phyloP scores from a whole-genome alignment of 495 filamentous ascomycete species.

The Aspergillus coremiiformis region DNA sequence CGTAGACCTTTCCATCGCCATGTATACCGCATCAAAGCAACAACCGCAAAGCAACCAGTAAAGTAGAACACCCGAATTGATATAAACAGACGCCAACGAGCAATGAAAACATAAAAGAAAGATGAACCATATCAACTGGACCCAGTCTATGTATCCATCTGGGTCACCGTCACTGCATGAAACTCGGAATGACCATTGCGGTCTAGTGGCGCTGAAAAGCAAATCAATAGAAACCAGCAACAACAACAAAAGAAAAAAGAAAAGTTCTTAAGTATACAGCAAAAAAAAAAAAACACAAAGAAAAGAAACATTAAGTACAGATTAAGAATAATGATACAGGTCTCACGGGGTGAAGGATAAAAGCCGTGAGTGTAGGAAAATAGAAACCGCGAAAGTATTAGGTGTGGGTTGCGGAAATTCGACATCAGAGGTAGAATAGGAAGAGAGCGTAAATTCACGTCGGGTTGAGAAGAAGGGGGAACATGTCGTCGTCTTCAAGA shows the following conservation, averaged over 20 bases:
- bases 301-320: slow-evolving; percentile 1
- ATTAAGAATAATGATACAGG: slow-evolving; percentile 16
- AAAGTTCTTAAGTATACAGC: not conserved
- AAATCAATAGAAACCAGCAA: not conserved
- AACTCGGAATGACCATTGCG: not conserved
- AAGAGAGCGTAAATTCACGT: not conserved
- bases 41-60: not conserved
- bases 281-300: not conserved
- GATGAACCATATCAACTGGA: not conserved
- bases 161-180: not conserved
- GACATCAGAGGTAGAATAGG: not conserved
- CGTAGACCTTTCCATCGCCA: not conserved
- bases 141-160: not conserved
- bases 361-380: not conserved
- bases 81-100: not conserved
- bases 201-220: slow-evolving; percentile 1
- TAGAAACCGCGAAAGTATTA: slow-evolving; percentile 1
- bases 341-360: not conserved
- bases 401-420: not conserved
- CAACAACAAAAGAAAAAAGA: not conserved
- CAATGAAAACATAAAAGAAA: not conserved
- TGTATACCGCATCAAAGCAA: not conserved
- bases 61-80: not conserved
- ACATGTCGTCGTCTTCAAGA: not conserved
- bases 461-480: not conserved